Conservation (phyloP, 305 asterid species). For the Fraxinus sp. region DNA sequence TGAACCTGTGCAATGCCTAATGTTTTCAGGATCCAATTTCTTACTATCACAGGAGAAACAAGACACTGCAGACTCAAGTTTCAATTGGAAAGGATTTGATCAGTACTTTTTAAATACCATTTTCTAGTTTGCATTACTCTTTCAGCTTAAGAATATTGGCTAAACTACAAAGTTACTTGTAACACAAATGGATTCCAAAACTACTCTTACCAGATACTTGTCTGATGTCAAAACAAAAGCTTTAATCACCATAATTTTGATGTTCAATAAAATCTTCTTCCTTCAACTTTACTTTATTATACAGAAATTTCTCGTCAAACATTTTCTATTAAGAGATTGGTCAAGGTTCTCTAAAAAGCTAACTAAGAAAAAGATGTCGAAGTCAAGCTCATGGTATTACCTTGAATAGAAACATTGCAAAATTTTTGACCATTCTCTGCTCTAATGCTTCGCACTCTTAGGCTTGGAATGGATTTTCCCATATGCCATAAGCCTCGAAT, state of each 20-base stretch:
- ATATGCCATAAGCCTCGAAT: slow-evolving; percentile 56
- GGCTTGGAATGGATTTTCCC: slow-evolving; percentile 51
- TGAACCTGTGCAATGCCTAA: not conserved
- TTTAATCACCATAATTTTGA: not conserved
- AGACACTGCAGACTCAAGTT: not conserved
- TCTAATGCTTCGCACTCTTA: slow-evolving; percentile 51
- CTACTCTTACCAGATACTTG: not conserved
- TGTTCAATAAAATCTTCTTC: not conserved
- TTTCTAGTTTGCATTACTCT: not conserved
- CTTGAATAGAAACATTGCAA: slow-evolving; percentile 21
- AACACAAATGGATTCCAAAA: not conserved
- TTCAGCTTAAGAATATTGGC: not conserved
- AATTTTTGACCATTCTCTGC: slow-evolving; percentile 11
- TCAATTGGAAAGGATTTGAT: not conserved
- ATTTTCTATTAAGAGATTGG: not conserved
- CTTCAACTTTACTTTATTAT: slow-evolving; percentile 1
- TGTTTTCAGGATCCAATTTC: not conserved
- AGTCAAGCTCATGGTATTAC: slow-evolving; percentile 6
- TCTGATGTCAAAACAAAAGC: not conserved
- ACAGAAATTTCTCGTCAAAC: not conserved
- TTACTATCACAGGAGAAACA: not conserved
- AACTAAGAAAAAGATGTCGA: not conserved
- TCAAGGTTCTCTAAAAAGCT: not conserved
- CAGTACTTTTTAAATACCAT: not conserved
- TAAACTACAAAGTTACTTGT: not conserved